These are phyloP conservation scores for Linnemannia exigua DNA, from an alignment of 192 early-diverging fungal genomes.

Conservation along the genomic window DNA sequence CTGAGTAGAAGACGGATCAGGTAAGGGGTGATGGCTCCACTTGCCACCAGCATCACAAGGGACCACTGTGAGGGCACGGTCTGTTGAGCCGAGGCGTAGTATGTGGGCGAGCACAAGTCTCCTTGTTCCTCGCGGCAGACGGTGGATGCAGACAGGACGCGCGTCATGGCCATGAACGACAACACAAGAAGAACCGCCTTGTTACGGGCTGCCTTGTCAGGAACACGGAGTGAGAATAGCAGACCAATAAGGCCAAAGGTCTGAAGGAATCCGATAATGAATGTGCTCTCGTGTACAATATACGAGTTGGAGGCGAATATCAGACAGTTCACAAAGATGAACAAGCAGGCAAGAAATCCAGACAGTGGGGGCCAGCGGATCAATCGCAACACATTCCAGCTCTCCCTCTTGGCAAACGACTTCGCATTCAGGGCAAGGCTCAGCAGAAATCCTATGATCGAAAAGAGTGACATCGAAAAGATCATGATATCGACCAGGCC, in stretches of 20 bases:
- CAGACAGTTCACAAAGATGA: slow-evolving; percentile 70
- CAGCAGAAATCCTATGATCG: slow-evolving; percentile 49
- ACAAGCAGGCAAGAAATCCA: slow-evolving; percentile 56
- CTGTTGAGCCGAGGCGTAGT: slow-evolving; percentile 74
- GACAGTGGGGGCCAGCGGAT: slow-evolving; percentile 38
- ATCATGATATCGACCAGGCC: slow-evolving; percentile 58
- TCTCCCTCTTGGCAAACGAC: slow-evolving; percentile 7
- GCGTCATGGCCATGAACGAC: slow-evolving; percentile 69
- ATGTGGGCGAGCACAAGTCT: slow-evolving; percentile 83
- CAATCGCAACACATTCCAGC: slow-evolving; percentile 20
- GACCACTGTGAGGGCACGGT: slow-evolving; percentile 67
- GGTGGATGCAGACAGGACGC: slow-evolving; percentile 69
- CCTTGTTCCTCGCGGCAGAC: slow-evolving; percentile 94
- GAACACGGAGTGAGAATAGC: slow-evolving; percentile 44
- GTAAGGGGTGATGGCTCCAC: slow-evolving; percentile 58
- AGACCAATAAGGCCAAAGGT: slow-evolving; percentile 70
- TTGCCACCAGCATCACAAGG: slow-evolving; percentile 60
- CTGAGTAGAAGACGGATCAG: slow-evolving; percentile 60
- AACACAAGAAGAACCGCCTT: slow-evolving; percentile 60
- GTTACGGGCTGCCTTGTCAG: slow-evolving; percentile 41
- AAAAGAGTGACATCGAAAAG: slow-evolving; percentile 49
- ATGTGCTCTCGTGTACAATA: slow-evolving; percentile 89
- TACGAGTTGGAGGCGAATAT: slow-evolving; percentile 92
- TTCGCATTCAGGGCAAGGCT: slow-evolving; percentile 8
- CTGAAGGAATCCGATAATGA: slow-evolving; percentile 73